Conservation (phyloP, 768 basidiomycete species). For the Rhizopogon vinicolor region DNA sequence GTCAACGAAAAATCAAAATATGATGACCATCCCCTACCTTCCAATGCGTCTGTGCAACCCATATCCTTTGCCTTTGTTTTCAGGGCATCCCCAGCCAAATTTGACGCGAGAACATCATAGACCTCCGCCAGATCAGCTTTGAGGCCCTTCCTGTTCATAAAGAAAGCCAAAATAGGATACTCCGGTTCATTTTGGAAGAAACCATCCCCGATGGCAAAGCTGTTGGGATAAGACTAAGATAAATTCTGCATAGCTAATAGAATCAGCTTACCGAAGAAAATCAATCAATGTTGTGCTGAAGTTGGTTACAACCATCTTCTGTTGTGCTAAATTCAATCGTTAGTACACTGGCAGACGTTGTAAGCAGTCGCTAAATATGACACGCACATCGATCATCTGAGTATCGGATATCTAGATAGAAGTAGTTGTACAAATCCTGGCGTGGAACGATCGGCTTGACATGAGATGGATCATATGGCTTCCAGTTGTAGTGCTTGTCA, state of each 20-base stretch:
- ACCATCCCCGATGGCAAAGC: slow-evolving; percentile 6
- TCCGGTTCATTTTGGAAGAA: slow-evolving; percentile 5
- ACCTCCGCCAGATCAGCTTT: not conserved
- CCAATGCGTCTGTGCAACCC: not conserved
- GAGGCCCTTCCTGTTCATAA: not conserved
- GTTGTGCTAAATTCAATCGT: not conserved
- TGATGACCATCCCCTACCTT: not conserved
- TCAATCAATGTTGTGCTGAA: slow-evolving; percentile 13
- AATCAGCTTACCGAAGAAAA: slow-evolving; percentile 11
- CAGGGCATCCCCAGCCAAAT: not conserved
- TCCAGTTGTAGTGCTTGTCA: not conserved
- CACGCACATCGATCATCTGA: not conserved
- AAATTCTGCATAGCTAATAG: not conserved
- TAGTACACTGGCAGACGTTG: too few species aligned
- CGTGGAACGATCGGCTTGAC: slow-evolving; percentile 5
- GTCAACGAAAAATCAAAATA: not conserved
- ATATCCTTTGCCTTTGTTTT: not conserved
- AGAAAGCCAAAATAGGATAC: not conserved
- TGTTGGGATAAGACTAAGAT: not conserved
- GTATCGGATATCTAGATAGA: slow-evolving; percentile 6
- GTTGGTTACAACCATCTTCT: slow-evolving; percentile 4
- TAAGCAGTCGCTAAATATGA: not conserved
- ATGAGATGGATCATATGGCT: not conserved
- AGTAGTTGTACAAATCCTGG: slow-evolving; percentile 15
- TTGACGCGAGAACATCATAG: not conserved